Evolutionary conservation across 1,139 yeast species (phyloP).

Genomic region (Hansenula lynferdii): DNA sequence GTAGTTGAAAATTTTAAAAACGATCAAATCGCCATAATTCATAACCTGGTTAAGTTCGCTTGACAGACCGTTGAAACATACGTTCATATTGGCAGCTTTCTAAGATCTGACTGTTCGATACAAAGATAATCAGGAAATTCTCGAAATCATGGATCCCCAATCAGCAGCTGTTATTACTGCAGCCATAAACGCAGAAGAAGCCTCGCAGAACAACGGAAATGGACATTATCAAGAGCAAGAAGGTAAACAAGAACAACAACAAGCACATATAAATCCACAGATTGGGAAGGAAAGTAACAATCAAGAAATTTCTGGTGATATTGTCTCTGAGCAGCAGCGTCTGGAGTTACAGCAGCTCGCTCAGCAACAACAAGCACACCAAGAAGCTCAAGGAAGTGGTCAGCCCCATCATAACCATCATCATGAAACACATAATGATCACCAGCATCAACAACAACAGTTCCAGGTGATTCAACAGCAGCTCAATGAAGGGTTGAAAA

Average conservation of each 20-base stretch:
- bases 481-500: not conserved
- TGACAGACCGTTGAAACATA: constrained; percentile 4
- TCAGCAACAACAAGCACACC: constrained; percentile 4
- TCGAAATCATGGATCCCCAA: constrained; percentile 15
- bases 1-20: too few species aligned
- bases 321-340: not conserved
- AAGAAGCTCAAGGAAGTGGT: not conserved
- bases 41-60: constrained; percentile 16
- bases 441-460: constrained; percentile 4
- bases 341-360: constrained; percentile 1
- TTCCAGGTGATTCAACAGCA: constrained; percentile 4
- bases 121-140: too few species aligned
- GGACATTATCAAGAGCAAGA: not conserved
- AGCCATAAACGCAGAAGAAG: constrained; percentile 17
- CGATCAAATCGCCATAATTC: constrained; percentile 1
- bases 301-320: not conserved
- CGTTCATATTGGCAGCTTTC: too few species aligned
- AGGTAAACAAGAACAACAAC: constrained; percentile 3
- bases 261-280: constrained; percentile 1
- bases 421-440: not conserved
- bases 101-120: too few species aligned
- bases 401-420: not conserved
- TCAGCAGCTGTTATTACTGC: constrained; percentile 19
- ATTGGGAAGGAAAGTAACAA: not conserved
- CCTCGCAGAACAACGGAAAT: not conserved